Evolutionary conservation across 345 rosid species (phyloP).

Genomic region (Zanthoxylum bungeanum): DNA sequence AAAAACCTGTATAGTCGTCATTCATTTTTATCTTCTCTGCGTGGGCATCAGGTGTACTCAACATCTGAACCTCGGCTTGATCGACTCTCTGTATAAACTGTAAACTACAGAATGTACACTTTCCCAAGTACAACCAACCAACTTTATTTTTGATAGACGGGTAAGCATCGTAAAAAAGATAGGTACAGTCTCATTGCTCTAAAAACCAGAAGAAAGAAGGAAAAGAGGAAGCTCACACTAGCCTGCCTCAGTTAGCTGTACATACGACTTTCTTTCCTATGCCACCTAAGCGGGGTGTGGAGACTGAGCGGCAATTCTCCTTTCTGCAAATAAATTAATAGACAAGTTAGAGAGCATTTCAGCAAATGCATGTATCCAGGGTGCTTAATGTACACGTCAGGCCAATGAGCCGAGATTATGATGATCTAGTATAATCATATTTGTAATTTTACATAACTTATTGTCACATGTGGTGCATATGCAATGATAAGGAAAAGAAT

Average conservation of each 20-base stretch:
- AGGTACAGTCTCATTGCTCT: constrained; percentile 25
- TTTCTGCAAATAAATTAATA: constrained; percentile 40
- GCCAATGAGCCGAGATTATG: not conserved
- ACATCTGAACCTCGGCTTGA: constrained; percentile 43
- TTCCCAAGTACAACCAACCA: constrained; percentile 45
- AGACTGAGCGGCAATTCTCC: constrained; percentile 63
- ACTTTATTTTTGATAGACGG: constrained; percentile 46
- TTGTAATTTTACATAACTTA: too few species aligned
- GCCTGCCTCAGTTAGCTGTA: constrained; percentile 69
- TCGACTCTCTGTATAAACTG: constrained; percentile 47
- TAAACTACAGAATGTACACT: constrained; percentile 79
- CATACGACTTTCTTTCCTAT: constrained; percentile 45
- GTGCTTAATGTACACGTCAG: not conserved
- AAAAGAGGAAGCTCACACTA: constrained; percentile 38
- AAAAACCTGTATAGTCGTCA: constrained; percentile 27
- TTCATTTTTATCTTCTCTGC: constrained; percentile 27
- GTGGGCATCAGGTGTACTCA: too few species aligned
- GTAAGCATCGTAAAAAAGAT: constrained; percentile 33
- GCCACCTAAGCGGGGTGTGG: constrained; percentile 38
- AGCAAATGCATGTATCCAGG: not conserved
- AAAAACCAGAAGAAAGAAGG: constrained; percentile 24
- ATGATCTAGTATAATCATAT: not conserved
- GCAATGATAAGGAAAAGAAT: constrained; percentile 7
- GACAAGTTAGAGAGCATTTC: not conserved
- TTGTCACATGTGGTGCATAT: too few species aligned